Evolutionary conservation across 1,284 basidiomycete species (phyloP).

Genomic region (Singerocomus rubriflavus): DNA sequence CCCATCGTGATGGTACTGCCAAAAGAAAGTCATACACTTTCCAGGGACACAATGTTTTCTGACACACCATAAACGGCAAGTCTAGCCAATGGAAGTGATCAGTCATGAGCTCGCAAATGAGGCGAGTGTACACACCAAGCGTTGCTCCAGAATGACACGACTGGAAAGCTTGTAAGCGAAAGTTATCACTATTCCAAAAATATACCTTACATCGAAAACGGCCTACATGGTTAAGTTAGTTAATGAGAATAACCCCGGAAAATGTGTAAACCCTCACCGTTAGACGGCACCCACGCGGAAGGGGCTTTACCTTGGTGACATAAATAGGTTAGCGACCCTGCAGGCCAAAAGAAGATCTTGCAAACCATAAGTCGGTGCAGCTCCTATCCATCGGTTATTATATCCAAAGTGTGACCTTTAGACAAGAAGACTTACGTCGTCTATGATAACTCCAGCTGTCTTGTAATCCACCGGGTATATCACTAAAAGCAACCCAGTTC

Average conservation of each 20-base stretch:
- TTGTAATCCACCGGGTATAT: slow-evolving; percentile 79
- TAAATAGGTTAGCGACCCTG: slow-evolving; percentile 1
- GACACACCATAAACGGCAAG: slow-evolving; percentile 56
- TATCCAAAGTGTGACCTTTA: neutral
- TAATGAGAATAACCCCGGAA: neutral
- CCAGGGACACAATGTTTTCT: neutral
- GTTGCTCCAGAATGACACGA: slow-evolving; percentile 28
- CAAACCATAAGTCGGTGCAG: slow-evolving; percentile 60
- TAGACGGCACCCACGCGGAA: slow-evolving; percentile 63
- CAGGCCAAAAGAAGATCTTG: neutral
- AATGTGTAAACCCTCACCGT: slow-evolving; percentile 49
- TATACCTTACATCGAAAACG: slow-evolving; percentile 59
- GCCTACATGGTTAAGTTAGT: slow-evolving; percentile 40
- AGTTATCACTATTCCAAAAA: neutral
- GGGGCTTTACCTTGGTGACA: slow-evolving; percentile 45
- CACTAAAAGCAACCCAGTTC: slow-evolving; percentile 32
- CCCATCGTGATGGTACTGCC: slow-evolving; percentile 61
- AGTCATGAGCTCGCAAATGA: neutral
- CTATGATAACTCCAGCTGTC: slow-evolving; percentile 63
- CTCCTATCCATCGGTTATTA: slow-evolving; percentile 36
- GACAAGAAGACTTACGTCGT: slow-evolving; percentile 57
- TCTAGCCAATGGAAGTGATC: slow-evolving; percentile 36
- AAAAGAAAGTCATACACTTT: neutral
- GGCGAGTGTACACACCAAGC: slow-evolving; percentile 18
- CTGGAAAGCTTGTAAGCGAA: slow-evolving; percentile 16